Base-by-base conservation (phyloP, 768 basidiomycete species). In the Clitopilus hobsonii region DNA sequence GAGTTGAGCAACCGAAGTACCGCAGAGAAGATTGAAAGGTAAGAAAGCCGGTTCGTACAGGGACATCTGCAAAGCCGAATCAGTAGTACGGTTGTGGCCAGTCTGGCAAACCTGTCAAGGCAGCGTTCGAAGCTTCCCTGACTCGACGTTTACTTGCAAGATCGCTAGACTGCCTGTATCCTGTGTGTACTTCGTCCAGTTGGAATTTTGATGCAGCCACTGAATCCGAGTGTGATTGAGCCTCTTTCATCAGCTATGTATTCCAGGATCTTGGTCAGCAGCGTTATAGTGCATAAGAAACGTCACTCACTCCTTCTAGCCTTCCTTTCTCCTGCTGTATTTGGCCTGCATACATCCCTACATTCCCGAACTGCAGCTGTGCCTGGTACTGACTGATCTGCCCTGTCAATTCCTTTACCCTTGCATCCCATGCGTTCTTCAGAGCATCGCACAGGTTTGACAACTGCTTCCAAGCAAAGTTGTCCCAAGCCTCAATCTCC, bases 71-170 rank as follows among this genome's bases (percentile, higher is more conserved):
- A 20, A 45, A 8, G n/a, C n/a, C n/a, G n/a, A 3, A 45, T 20
- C 5, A 4, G 8, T 5, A 45, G 18, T 20, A 45, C 8, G 41
- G 41, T 20, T 45, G 41, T 4, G 90, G 90, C 84, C 85, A 92
- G 56, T 88, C 86, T 1, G 90, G 89, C n/a, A 91, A 68, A 38
- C 77, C 77, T 36, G 75, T 74, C 47, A 92, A 65, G 5, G 90
- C 86, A 11, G 88, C 88, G 62, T 92, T 92, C 50, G 84, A 85
- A 2, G 86, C 83, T 66, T 92, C 89, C 27, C 88, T 81, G 8
- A 92, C 90, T 22, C 89, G 82, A 20, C 75, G 75, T 66, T 89
- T 91, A 63, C 88, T 86, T 5, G 86, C 81, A 24, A 73, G 53
- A 66, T 92, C 90, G 2, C 77, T 74, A 6, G 90, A 91, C 48